Evolutionary conservation across 352 stramenopile species (phyloP).

Genomic region (Ophiocytium majus): DNA sequence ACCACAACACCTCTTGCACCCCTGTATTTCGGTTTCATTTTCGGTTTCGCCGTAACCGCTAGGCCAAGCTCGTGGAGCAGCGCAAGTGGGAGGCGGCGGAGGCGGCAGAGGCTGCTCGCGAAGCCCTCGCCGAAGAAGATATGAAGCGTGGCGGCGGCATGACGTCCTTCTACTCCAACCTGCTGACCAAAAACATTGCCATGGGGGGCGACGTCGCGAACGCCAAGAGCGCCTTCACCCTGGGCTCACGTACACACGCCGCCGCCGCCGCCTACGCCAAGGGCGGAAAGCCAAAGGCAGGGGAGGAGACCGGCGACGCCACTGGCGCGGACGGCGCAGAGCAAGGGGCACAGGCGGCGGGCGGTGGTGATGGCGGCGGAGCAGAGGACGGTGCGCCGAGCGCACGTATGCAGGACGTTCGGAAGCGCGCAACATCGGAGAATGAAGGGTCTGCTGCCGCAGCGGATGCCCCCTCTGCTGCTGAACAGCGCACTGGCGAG

Average conservation of each 20-base stretch:
- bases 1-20: no score
- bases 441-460: no score
- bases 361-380: no score
- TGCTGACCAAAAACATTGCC: slow-evolving; percentile 83
- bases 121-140: slow-evolving; percentile 29
- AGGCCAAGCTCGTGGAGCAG: slow-evolving; percentile 77
- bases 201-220: slow-evolving; percentile 72
- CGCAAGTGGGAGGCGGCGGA: slow-evolving; percentile 72
- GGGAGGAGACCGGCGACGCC: not conserved
- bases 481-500: no score
- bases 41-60: no score
- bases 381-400: no score
- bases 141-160: slow-evolving; percentile 63
- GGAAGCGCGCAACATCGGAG: no score
- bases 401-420: no score
- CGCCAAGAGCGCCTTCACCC: slow-evolving; percentile 75
- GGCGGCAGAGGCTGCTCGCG: slow-evolving; percentile 54
- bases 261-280: slow-evolving; percentile 35
- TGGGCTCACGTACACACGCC: slow-evolving; percentile 53
- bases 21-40: no score
- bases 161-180: slow-evolving; percentile 80
- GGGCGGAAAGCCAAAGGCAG: slow-evolving; percentile 29
- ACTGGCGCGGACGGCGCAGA: not conserved
- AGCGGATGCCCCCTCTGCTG: no score
- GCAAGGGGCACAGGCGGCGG: not conserved